These are phyloP conservation scores for Wickerhamomyces queroliae DNA, from an alignment of 805 yeast genomes.

Conservation along the genomic window DNA sequence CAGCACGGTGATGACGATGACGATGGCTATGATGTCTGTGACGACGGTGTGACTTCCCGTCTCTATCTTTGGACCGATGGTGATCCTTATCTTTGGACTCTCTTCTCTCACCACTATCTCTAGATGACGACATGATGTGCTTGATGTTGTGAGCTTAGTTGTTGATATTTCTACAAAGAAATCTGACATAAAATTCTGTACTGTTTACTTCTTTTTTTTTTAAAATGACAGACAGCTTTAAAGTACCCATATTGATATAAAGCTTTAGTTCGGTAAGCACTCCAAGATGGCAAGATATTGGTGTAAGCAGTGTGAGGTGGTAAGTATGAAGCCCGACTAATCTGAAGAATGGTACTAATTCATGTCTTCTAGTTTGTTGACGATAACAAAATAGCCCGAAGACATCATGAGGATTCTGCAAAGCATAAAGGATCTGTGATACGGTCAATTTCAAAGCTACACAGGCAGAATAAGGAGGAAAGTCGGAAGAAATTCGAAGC, in stretches of 20 bases:
- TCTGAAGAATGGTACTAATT: neutral
- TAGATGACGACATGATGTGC: too few relatives aligned
- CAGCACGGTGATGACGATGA: slow-evolving; percentile 4
- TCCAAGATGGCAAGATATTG: slow-evolving; percentile 11
- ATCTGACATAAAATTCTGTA: too few relatives aligned
- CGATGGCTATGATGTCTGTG: too few relatives aligned
- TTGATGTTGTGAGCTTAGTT: too few relatives aligned
- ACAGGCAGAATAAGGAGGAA: slow-evolving; percentile 18
- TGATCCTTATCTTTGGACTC: too few relatives aligned
- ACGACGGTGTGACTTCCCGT: too few relatives aligned
- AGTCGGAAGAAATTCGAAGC: slow-evolving; percentile 12
- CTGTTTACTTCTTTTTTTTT: too few relatives aligned
- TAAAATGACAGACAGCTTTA: too few relatives aligned
- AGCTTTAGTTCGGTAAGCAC: too few relatives aligned
- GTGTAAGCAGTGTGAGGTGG: slow-evolving; percentile 29
- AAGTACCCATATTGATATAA: too few relatives aligned
- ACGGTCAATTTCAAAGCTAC: slow-evolving; percentile 21
- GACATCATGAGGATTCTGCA: slow-evolving; percentile 27
- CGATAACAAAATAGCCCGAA: slow-evolving; percentile 25
- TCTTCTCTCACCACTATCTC: neutral
- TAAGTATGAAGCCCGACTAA: slow-evolving; percentile 13
- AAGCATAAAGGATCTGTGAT: slow-evolving; percentile 24
- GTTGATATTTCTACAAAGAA: too few relatives aligned
- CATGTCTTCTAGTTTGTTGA: slow-evolving; percentile 28
- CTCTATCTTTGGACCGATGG: neutral